These are phyloP conservation scores for Ceratobasidium sp. DNA, from an alignment of 1,284 basidiomycete species.

Conservation along the genomic window DNA sequence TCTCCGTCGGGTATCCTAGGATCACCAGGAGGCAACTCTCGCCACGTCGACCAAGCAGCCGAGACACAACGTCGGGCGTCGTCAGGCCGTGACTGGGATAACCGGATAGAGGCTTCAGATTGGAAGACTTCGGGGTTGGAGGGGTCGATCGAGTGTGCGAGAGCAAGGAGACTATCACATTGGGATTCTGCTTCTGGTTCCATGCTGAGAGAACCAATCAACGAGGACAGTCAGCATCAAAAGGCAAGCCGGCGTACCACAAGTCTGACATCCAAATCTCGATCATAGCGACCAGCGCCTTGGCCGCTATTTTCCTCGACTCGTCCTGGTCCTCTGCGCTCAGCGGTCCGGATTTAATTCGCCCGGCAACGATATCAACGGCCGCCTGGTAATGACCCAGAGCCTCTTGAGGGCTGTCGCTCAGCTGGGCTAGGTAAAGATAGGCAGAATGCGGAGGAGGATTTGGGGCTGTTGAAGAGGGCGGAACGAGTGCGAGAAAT, in stretches of 20 bases:
- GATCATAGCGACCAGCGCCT: slow-evolving; percentile 91
- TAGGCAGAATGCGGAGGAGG: slow-evolving; percentile 83
- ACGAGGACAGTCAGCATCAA: background rate
- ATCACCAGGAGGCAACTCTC: slow-evolving; percentile 78
- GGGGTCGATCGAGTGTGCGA: slow-evolving; percentile 80
- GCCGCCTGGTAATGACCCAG: slow-evolving; percentile 85
- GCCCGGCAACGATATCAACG: slow-evolving; percentile 75
- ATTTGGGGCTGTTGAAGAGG: slow-evolving; percentile 66
- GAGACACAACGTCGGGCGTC: slow-evolving; percentile 80
- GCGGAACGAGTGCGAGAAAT: slow-evolving; percentile 70
- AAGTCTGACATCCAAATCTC: slow-evolving; percentile 98
- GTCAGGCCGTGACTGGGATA: slow-evolving; percentile 86
- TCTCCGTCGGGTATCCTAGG: slow-evolving; percentile 77
- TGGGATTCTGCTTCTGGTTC: slow-evolving; percentile 81
- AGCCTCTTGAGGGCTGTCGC: slow-evolving; percentile 78
- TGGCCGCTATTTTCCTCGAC: slow-evolving; percentile 75
- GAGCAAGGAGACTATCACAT: slow-evolving; percentile 79
- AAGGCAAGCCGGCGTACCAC: slow-evolving; percentile 68
- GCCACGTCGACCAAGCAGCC: slow-evolving; percentile 77
- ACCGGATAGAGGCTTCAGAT: slow-evolving; percentile 85
- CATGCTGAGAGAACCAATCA: slow-evolving; percentile 65
- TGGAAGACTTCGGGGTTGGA: slow-evolving; percentile 84
- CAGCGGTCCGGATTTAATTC: slow-evolving; percentile 65
- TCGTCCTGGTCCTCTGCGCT: slow-evolving; percentile 65
- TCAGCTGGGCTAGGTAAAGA: slow-evolving; percentile 90